These are phyloP conservation scores for Hymenoscyphus fraxineus DNA, from an alignment of 2,329 filamentous ascomycete genomes.

Conservation along the genomic window DNA sequence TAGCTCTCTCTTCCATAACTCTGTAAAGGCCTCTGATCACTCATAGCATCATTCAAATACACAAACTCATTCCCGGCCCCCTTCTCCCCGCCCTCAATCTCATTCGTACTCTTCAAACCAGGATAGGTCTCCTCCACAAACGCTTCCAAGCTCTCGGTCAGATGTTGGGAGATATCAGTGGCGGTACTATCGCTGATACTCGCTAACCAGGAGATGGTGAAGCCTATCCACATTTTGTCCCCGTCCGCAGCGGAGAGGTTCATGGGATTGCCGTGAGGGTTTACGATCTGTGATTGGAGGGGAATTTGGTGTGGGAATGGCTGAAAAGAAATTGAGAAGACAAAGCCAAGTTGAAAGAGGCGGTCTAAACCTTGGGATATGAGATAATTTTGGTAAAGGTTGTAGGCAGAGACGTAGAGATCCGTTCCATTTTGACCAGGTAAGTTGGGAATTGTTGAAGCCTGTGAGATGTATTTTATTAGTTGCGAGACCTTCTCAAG, in stretches of 20 bases:
- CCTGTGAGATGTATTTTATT: slow-evolving; percentile 1
- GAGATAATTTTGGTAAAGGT: slow-evolving; percentile 6
- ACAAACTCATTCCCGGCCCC: slow-evolving; percentile 30
- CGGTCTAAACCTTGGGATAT: not conserved
- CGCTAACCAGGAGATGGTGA: slow-evolving; percentile 30
- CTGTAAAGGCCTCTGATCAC: slow-evolving; percentile 28
- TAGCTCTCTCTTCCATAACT: slow-evolving; percentile 31
- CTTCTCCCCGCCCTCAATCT: slow-evolving; percentile 12
- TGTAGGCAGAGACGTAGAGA: slow-evolving; percentile 11
- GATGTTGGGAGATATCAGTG: not conserved
- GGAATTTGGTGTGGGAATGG: slow-evolving; percentile 7
- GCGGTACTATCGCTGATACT: slow-evolving; percentile 21
- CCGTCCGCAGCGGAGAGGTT: slow-evolving; percentile 26
- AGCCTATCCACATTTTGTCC: slow-evolving; percentile 34
- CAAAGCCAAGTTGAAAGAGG: slow-evolving; percentile 6
- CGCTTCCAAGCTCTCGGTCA: not conserved
- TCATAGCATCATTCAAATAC: slow-evolving; percentile 38
- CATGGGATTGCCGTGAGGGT: slow-evolving; percentile 25
- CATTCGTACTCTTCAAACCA: slow-evolving; percentile 23
- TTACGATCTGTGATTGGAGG: not conserved
- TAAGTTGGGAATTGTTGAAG: slow-evolving; percentile 13
- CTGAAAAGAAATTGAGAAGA: slow-evolving; percentile 10
- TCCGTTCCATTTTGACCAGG: slow-evolving; percentile 10
- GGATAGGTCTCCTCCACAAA: slow-evolving; percentile 18
- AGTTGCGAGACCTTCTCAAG: not conserved